Base-by-base conservation (phyloP, 345 rosid species). In the Erucastrum elatum region DNA sequence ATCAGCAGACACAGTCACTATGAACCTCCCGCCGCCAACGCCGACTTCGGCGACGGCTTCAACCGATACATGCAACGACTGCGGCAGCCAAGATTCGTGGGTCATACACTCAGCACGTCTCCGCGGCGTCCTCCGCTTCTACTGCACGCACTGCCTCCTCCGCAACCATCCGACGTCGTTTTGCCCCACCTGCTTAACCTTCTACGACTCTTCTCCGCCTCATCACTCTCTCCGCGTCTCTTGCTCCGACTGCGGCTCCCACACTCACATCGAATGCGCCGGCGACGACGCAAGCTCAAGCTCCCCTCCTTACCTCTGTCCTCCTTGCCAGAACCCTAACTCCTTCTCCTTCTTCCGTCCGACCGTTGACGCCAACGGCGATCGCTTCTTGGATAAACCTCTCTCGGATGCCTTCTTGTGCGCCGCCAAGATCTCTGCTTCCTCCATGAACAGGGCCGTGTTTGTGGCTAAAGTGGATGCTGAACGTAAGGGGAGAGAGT, bases 141-240 rank as follows among this genome's bases (percentile, higher is more conserved):
- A 86, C 81, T 94, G 97, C 86, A 91, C 96, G 35, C 82, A 87
- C 66, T 91, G 97, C 79, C 88, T 91, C 75, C 98, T 94, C 75
- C 86, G 77, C 11, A 84, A 82, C 77, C 90, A 90, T 44, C 91
- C 88, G 0, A 17, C 78, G 31, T 84, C 87, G 30, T 94, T 91
- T 85, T 94, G 98, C 75, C 95, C 97, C 0, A 3, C 25, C 4
- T 94, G 98, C 84, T 85, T 90, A 83, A 39, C 81, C 35, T 85
- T 88, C 77, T 89, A 89, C 82, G 89, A 81, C 68, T 74, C 89
- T 4, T 68, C 77, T 30, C 88, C 84, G 3, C 90, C 89, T 7
- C 86, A 82, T 26, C 76, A 84, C 4, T 79, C 86, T 16, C 85
- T 87, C 63, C 90, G 91, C 13, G 75, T 88, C 76, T 10, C 85